A percentile compares a stretch with the other conserved stretches of the same genome.
phyloP scores from a whole-genome alignment of 1,284 basidiomycete genomes.

The Pterulicium gracile region DNA sequence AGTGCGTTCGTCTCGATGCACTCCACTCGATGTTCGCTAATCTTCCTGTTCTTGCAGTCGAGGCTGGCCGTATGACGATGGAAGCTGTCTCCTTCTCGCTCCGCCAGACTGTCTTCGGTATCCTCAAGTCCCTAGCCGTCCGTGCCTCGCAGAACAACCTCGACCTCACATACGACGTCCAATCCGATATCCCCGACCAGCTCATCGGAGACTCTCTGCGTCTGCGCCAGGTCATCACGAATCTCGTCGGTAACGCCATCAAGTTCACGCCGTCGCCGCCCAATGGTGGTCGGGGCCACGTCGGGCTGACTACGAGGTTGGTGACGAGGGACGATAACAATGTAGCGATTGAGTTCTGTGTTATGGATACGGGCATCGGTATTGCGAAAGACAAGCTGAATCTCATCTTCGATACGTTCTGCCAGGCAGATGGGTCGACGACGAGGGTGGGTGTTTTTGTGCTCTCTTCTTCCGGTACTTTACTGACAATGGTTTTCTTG shows the following conservation, averaged over 20 bases:
- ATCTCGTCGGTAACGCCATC: constrained; percentile 90
- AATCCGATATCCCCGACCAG: constrained; percentile 93
- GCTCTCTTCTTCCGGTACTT: constrained; percentile 9
- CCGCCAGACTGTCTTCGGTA: constrained; percentile 92
- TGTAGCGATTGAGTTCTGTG: constrained; percentile 93
- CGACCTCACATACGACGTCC: constrained; percentile 94
- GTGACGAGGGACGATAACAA: constrained; percentile 65
- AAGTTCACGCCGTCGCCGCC: constrained; percentile 86
- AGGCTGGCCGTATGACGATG: constrained; percentile 99
- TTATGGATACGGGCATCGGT: constrained; percentile 96
- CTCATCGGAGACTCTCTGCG: constrained; percentile 95
- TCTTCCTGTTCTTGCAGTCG: constrained; percentile 42
- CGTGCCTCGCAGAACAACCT: constrained; percentile 97
- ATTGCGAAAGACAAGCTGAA: constrained; percentile 99
- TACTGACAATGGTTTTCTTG: constrained; percentile 6
- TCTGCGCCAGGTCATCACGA: constrained; percentile 89
- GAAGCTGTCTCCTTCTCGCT: constrained; percentile 98
- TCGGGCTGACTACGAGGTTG: constrained; percentile 81
- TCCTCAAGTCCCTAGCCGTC: constrained; percentile 96
- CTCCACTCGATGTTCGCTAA: constrained; percentile 9
- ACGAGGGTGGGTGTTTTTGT: constrained; percentile 49
- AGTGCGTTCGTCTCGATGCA: constrained; percentile 41
- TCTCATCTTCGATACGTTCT: constrained; percentile 99
- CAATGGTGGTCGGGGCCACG: constrained; percentile 70
- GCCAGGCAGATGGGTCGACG: constrained; percentile 94